Evolutionary conservation across 306 rosid species (phyloP), one percentile per base, ranked within the genome.

Genomic region (Vicia sativa): DNA sequence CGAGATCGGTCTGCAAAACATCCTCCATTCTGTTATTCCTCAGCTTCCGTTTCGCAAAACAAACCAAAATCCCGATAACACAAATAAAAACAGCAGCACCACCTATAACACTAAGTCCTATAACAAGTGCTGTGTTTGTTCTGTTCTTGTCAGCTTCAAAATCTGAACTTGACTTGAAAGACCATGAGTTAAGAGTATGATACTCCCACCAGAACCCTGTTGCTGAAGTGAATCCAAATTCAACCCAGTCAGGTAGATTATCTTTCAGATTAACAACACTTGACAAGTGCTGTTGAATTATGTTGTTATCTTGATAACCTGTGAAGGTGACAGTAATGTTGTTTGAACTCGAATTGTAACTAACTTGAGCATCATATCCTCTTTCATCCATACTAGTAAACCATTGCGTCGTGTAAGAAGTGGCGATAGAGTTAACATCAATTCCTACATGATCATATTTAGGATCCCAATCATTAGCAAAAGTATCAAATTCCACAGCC

Each of bases 401-500:
- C 84, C 84, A 72, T 43, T 15, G 6, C 26, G 39, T 38, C 1
- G 78, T 62, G 50, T 11, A 0, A 43, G 21, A 0, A 70, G 21
- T 41, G n/a, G 1, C 1, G 1, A 80, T 1, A 21, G 73, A 5
- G 3, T 55, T 62, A 6, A 75, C 15, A 61, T 75, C 46, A 3
- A 80, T 61, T n/a, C 80, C 75, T 3, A 80, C 80, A 60, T 75
- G 80, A 9, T 67, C 58, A 14, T 39, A 37, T 4, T 0, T 4
- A 15, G 83, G 74, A 67, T 87, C 89, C 43, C 35, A 81, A 0
- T 2, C 8, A 65, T 72, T 72, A 0, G 0, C 19, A 12, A 25
- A 52, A 38, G 83, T 84, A 13, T 87, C 89, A 38, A 84, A 87
- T 48, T 87, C 92, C 13, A 82, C 76, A 0, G 82, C 92, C 6